Evolutionary conservation across 2,329 filamentous ascomycete species (phyloP), one percentile per base, ranked within the genome.

Genomic region (Phoma sp.): DNA sequence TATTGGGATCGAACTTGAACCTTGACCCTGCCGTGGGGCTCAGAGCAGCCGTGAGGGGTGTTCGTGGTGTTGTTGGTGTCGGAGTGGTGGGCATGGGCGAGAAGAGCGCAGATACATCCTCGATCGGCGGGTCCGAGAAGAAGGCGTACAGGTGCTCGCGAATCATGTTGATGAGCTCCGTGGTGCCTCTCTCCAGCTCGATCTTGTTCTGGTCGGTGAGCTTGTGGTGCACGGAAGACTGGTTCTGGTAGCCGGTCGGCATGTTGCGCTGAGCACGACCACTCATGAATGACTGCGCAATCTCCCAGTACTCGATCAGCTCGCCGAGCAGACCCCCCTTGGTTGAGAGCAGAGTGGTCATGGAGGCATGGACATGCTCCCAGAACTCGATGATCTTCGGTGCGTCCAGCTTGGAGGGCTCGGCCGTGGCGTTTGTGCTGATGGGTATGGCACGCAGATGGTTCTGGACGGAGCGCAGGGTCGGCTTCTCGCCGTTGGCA

Each of bases 301-400:
- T 95, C 61, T 96, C 91, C 92, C 93, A 97, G 74, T 96, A 98
- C 60, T 96, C 92, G 15, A 96, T 77, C 1, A 98, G 84, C 73
- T 99, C 95, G 0, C 92, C 92, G 5, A 99, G 80, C 14, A 98
- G 82, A 4, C 95, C 95, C 58, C 88, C 87, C 6, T 87, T 80
- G 5, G 81, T 77, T 0, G 92, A 93, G 0, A 99, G 79, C 32
- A 99, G 81, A 34, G 84, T 85, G 9, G 79, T 87, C 56, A 98
- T 74, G 58, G 92, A 95, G 0, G 83, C 79, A 54, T 91, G 80
- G 59, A 96, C 87, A 71, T 93, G 91, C 67, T 97, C 93, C 95
- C 95, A 99, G 56, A 98, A 84, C 62, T 96, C 92, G 59, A 96
- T 83, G 12, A 97, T 84, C 39, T 93, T 88, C 2, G 88, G 78